Evolutionary conservation across 192 early-diverging fungal species (phyloP), one percentile per base, ranked within the genome.

Genomic region (Backusella macrospora): DNA sequence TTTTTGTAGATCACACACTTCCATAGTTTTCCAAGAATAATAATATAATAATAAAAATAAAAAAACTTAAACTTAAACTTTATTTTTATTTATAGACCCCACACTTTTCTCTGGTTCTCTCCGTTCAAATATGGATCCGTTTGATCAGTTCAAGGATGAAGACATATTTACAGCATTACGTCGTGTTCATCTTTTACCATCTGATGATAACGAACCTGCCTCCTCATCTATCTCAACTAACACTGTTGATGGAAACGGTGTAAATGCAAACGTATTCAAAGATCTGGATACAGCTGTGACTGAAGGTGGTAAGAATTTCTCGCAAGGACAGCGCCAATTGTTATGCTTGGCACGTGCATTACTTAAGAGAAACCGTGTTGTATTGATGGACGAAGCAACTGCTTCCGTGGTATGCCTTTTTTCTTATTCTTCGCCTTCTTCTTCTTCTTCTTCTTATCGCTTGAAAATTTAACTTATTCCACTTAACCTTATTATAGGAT

Each of bases 261-360:
- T 76, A n/a, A 83, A 78, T 59, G 42, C 52, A 5, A 86, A 85
- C 65, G 73, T 84, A 12, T 86, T 88, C 65, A 71, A 80, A 18
- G 81, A 83, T 63, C 75, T 86, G 18, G 82, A 87, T n/a, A 83
- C 82, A 16, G 80, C 79, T 37, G 82, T 76, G 12, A 76, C 62
- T 14, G 75, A 76, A 48, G 69, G 72, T 66, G 93, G 93, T 37
- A 85, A 87, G 38, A 94, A 94, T 83, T 89, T 95, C 71, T 92
- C 90, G 26, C 86, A 88, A 73, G 95, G 95, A 10, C 94, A 96
- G 80, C 84, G 93, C 39, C 95, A 96, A 84, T 74, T 96, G 62
- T 83, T 96, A 59, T 91, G 92, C 70, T 82, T 96, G 12, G 93
- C 94, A 0, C 86, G 95, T 65, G 94, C 94, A 13, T 75, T 96